A percentile compares a stretch with the other conserved stretches of the same genome.
Conservation (phyloP, 2,329 filamentous ascomycete species). For the Exophiala calicioides region DNA sequence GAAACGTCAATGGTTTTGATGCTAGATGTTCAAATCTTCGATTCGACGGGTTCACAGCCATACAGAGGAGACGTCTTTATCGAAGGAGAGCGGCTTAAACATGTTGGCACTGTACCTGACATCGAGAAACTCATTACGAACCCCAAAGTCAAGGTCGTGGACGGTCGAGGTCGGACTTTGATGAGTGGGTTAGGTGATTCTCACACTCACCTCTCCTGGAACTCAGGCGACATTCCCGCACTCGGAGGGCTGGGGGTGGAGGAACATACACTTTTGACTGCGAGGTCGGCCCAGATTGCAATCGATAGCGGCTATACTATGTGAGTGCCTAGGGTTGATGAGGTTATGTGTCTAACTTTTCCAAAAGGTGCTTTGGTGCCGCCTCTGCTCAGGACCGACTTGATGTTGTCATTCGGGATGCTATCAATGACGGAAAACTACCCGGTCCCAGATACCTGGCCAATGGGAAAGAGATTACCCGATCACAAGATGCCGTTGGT, state of each 20-base stretch:
- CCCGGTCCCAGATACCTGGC: conserved; percentile 51
- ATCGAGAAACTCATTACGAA: conserved; percentile 34
- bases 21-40: conserved; percentile 43
- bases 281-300: conserved; percentile 45
- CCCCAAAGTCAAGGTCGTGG: conserved; percentile 39
- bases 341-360: neutral
- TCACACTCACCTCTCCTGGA: conserved; percentile 53
- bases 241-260: conserved; percentile 48
- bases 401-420: conserved; percentile 50
- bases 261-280: conserved; percentile 51
- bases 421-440: conserved; percentile 51
- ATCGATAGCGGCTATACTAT: conserved; percentile 54
- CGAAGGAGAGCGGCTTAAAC: conserved; percentile 38
- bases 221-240: conserved; percentile 44
- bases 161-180: conserved; percentile 47
- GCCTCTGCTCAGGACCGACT: conserved; percentile 49
- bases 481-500: conserved; percentile 44
- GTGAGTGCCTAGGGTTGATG: no score
- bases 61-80: conserved; percentile 45
- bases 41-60: conserved; percentile 41
- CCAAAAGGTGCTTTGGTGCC: conserved; percentile 45
- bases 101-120: conserved; percentile 38
- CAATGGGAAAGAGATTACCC: conserved; percentile 52
- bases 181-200: conserved; percentile 53
- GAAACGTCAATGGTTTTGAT: conserved; percentile 39